phyloP scores from a whole-genome alignment of 2,329 filamentous ascomycete species.

The Diaporthe ampelina region DNA sequence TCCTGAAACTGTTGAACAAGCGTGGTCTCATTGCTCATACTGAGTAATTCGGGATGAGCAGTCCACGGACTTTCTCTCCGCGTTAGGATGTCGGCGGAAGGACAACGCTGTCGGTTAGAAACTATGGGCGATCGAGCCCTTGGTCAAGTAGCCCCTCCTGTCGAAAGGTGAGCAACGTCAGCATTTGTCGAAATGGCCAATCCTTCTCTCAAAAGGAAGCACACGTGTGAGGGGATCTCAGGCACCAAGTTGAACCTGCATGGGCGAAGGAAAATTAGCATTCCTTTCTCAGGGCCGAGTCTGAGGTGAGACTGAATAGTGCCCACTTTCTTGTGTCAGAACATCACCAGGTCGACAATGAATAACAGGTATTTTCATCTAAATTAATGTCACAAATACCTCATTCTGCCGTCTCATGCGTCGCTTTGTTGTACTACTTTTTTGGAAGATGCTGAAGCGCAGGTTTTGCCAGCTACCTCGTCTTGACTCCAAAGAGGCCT shows the following conservation, averaged over 20 bases:
- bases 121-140: neutral
- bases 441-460: neutral
- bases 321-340: neutral
- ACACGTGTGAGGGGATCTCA: neutral
- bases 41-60: neutral
- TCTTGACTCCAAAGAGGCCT: neutral
- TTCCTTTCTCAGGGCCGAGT: neutral
- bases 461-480: neutral
- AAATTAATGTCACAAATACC: neutral
- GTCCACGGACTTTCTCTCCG: neutral
- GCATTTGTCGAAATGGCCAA: neutral
- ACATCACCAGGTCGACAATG: neutral
- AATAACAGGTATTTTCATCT: neutral
- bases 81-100: neutral
- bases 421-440: neutral
- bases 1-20: neutral
- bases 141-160: neutral
- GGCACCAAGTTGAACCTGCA: neutral
- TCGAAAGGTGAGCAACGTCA: neutral
- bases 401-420: neutral
- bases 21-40: neutral
- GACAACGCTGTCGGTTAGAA: neutral
- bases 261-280: slow-evolving; percentile 12
- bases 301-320: slow-evolving; percentile 12
- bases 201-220: neutral